Evolutionary conservation across 148 eudicot species (phyloP).

Genomic region (Camellia japonica): DNA sequence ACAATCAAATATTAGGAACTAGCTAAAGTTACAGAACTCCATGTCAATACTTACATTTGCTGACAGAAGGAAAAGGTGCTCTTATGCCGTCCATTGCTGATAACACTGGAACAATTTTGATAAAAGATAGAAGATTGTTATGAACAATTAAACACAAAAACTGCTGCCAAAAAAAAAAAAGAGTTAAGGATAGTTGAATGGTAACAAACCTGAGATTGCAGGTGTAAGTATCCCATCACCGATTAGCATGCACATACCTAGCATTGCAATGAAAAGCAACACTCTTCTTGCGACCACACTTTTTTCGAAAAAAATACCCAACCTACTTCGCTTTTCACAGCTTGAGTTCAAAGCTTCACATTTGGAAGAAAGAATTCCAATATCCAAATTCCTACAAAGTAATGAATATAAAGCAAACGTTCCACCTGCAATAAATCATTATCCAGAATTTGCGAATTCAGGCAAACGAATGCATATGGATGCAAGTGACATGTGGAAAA

Average conservation of each 20-base stretch:
- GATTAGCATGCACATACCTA: slow-evolving; percentile 80
- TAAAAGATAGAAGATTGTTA: slow-evolving; percentile 6
- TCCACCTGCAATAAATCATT: slow-evolving; percentile 47
- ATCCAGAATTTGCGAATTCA: slow-evolving; percentile 4
- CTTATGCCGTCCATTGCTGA: slow-evolving; percentile 74
- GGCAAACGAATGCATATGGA: neutral
- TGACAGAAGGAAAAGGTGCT: slow-evolving; percentile 63
- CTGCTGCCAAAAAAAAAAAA: neutral
- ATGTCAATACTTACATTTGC: slow-evolving; percentile 50
- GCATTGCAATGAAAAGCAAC: slow-evolving; percentile 59
- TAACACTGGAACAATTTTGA: slow-evolving; percentile 36
- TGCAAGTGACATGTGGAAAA: neutral
- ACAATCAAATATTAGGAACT: too few species aligned
- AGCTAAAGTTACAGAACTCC: slow-evolving; percentile 13
- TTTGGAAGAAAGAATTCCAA: slow-evolving; percentile 48
- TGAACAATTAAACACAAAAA: neutral
- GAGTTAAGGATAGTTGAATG: neutral
- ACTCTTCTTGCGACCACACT: slow-evolving; percentile 58
- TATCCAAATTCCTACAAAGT: slow-evolving; percentile 60
- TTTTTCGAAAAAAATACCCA: slow-evolving; percentile 46
- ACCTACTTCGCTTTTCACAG: slow-evolving; percentile 35
- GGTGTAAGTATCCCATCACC: slow-evolving; percentile 81
- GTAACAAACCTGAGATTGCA: slow-evolving; percentile 63
- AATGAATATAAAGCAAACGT: slow-evolving; percentile 67
- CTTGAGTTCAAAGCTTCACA: slow-evolving; percentile 16